A percentile compares a stretch with the other conserved stretches of the same genome.
Evolutionary conservation across 2,329 filamentous ascomycete species (phyloP).

Genomic region (Arthroderma uncinatum): DNA sequence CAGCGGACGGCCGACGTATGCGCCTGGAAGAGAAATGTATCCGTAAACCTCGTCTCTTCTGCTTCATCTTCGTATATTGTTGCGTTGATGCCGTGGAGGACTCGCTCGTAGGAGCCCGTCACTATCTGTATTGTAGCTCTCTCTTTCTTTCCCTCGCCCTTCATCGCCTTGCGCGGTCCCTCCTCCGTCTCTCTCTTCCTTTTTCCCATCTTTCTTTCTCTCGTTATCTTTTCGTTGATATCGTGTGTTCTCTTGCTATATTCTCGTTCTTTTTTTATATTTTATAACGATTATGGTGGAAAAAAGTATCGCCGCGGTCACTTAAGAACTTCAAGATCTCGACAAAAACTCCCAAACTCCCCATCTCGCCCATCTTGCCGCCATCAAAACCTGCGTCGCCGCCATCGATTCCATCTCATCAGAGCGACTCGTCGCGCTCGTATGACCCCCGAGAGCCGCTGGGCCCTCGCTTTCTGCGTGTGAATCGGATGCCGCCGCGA

Average conservation of each 20-base stretch:
- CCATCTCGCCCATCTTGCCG: slow-evolving; percentile 20
- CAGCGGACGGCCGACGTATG: slow-evolving; percentile 84
- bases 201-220: neutral
- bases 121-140: slow-evolving; percentile 68
- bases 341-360: too few relatives aligned
- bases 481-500: slow-evolving; percentile 41
- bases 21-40: slow-evolving; percentile 92
- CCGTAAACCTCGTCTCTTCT: slow-evolving; percentile 54
- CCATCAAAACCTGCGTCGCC: slow-evolving; percentile 31
- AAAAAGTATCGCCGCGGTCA: too few relatives aligned
- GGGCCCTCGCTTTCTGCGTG: slow-evolving; percentile 34
- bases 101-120: slow-evolving; percentile 84
- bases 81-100: slow-evolving; percentile 83
- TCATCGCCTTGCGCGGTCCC: neutral
- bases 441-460: slow-evolving; percentile 31
- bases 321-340: too few relatives aligned
- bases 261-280: too few relatives aligned
- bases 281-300: too few relatives aligned
- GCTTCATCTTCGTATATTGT: slow-evolving; percentile 33
- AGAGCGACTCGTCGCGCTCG: slow-evolving; percentile 36
- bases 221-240: neutral
- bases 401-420: slow-evolving; percentile 34
- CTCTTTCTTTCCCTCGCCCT: slow-evolving; percentile 19
- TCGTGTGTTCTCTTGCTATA: neutral
- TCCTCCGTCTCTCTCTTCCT: neutral